Evolutionary conservation across 225 moss, liverwort and hornwort species (phyloP).

Genomic region (Physcomitrellopsis africana): DNA sequence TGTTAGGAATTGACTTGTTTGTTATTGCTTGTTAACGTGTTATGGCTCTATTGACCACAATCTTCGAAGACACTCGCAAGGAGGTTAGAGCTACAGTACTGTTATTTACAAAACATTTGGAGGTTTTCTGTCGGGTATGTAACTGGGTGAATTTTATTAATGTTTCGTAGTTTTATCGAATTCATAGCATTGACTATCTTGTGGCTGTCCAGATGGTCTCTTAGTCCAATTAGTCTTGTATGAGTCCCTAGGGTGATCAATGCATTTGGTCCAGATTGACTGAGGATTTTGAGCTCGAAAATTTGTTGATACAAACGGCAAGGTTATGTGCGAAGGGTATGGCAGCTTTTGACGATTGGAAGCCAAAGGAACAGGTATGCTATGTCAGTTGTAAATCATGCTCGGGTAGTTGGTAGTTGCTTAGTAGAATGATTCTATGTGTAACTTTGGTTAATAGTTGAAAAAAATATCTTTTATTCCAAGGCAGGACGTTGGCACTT

Average conservation of each 20-base stretch:
- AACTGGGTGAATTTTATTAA: not conserved
- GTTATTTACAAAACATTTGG: not conserved
- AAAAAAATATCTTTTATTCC: not conserved
- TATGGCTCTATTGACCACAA: not conserved
- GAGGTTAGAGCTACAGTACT: not conserved
- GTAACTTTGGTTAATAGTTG: not conserved
- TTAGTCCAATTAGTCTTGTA: not conserved
- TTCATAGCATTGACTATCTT: not conserved
- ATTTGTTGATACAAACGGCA: slow-evolving; percentile 35
- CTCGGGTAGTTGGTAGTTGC: not conserved
- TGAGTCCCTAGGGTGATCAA: not conserved
- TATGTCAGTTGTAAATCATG: slow-evolving; percentile 23
- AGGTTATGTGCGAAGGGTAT: slow-evolving; percentile 37
- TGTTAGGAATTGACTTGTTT: not conserved
- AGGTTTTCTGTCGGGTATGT: not conserved
- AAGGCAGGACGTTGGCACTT: not conserved
- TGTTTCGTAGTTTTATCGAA: not conserved
- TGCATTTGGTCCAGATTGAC: not conserved
- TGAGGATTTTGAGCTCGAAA: slow-evolving; percentile 24
- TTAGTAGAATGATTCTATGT: not conserved
- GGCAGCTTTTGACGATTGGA: slow-evolving; percentile 38
- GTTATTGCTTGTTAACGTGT: not conserved
- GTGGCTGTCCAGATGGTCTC: no score
- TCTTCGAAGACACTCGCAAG: not conserved
- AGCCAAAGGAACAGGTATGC: slow-evolving; percentile 44